Base-by-base conservation (phyloP, 2,329 filamentous ascomycete genomes). In the Pseudocercospora eumusae region DNA sequence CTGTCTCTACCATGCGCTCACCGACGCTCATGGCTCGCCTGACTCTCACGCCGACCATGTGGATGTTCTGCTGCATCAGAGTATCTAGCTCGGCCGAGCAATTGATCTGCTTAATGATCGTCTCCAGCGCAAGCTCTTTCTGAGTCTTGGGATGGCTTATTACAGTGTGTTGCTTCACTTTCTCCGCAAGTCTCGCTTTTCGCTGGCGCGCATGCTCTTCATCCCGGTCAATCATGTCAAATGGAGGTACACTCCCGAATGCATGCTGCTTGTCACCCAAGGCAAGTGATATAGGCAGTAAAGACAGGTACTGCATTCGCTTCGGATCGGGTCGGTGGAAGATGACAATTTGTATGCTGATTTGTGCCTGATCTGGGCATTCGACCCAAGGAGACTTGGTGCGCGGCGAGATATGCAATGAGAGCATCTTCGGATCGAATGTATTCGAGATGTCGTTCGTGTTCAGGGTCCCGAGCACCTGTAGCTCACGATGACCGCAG, bases 261-360 rank as follows among this genome's bases (percentile, higher is more conserved):
- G 68, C 68, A 54, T 73, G 80, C 61, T 68, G 80, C 69, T 93
- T 92, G 72, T 93, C 90, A 2, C 85, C 90, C 13, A 99, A 80
- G 0, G 92, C 92, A 45, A 99, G 82, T 0, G 92, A 88, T 56
- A 99, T 98, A 0, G 95, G 93, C 27, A 87, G 85, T 20, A 97
- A 81, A 0, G 95, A 99, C 69, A 98, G 89, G 76, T 98, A 99
- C 76, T 99, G 93, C 95, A 99, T 98, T 59, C 88, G 86, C 31
- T 84, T 87, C 0, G 95, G 93, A 60, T 89, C 85, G 0, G 95
- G 95, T 52, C 93, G 84, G 70, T 96, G 88, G 76, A 96, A 99
- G 61, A 96, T 82, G 61, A 98, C 90, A 49, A 97, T 85, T 74
- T 99, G 95, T 50, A 96, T 86, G 50, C 88, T 91, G 20, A 89